phyloP scores from a whole-genome alignment of 129 eudicot genomes.

The Artemisia argyi region DNA sequence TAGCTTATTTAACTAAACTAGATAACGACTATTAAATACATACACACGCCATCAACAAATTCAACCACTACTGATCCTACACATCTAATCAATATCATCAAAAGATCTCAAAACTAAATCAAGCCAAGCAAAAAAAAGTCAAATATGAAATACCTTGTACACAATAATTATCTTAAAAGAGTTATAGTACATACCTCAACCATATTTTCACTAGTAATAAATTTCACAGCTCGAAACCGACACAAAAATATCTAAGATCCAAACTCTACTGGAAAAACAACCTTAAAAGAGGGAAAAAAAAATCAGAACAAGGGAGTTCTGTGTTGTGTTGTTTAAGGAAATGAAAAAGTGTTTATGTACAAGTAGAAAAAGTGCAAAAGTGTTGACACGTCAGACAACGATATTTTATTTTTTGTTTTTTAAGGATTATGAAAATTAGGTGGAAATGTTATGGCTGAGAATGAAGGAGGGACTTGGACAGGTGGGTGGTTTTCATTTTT shows the following conservation, averaged over 20 bases:
- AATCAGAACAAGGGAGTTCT: conserved; percentile 6
- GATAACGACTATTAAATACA: no score
- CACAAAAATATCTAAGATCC: conserved; percentile 1
- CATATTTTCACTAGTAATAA: neutral
- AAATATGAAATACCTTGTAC: neutral
- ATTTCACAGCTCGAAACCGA: no score
- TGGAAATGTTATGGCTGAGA: neutral
- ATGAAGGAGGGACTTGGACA: neutral
- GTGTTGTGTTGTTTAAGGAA: conserved; percentile 20
- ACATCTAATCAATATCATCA: no score
- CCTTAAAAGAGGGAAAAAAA: neutral
- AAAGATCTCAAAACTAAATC: no score
- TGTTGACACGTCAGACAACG: conserved; percentile 10
- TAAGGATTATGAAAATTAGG: no score
- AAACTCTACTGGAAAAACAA: neutral
- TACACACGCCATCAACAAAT: no score
- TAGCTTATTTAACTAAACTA: no score
- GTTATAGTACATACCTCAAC: conserved; percentile 20
- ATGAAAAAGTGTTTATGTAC: neutral
- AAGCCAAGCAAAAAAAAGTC: no score
- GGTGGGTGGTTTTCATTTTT: neutral
- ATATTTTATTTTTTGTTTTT: neutral
- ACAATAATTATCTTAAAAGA: neutral
- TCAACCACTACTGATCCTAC: no score
- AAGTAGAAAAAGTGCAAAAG: conserved; percentile 25